A percentile compares a stretch with the other conserved stretches of the same genome.
Evolutionary conservation across 2,329 filamentous ascomycete species (phyloP).

Genomic region (Lachnellula subtilissima): DNA sequence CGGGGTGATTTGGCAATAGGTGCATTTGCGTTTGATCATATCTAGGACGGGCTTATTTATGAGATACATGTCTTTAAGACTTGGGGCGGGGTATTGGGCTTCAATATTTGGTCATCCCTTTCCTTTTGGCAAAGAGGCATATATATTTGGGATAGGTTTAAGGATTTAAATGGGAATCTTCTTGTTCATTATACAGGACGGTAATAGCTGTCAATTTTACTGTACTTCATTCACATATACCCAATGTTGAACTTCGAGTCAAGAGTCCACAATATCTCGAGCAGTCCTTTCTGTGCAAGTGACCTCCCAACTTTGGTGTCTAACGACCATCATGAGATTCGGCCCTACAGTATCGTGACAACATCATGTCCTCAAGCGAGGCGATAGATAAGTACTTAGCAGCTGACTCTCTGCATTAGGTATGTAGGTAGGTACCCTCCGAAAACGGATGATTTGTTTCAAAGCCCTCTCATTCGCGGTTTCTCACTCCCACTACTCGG

Average conservation of each 20-base stretch:
- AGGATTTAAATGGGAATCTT: conserved; percentile 3
- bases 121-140: neutral
- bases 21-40: conserved; percentile 27
- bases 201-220: neutral
- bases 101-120: conserved; percentile 9
- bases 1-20: conserved; percentile 21
- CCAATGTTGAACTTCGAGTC: neutral
- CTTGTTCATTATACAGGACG: conserved; percentile 7
- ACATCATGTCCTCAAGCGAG: no score
- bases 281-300: neutral
- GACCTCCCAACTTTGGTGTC: neutral
- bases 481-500: no score
- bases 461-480: no score
- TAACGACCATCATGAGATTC: no score
- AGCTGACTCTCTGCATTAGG: no score
- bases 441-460: no score
- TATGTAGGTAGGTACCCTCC: no score
- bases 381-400: no score
- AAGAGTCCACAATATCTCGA: no score
- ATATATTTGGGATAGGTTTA: neutral
- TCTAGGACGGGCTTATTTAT: conserved; percentile 19
- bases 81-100: conserved; percentile 8
- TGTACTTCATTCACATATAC: neutral
- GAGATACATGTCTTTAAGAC: conserved; percentile 23
- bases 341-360: no score